Evolutionary conservation across 306 rosid species (phyloP).

Genomic region (Begonia masoniana): DNA sequence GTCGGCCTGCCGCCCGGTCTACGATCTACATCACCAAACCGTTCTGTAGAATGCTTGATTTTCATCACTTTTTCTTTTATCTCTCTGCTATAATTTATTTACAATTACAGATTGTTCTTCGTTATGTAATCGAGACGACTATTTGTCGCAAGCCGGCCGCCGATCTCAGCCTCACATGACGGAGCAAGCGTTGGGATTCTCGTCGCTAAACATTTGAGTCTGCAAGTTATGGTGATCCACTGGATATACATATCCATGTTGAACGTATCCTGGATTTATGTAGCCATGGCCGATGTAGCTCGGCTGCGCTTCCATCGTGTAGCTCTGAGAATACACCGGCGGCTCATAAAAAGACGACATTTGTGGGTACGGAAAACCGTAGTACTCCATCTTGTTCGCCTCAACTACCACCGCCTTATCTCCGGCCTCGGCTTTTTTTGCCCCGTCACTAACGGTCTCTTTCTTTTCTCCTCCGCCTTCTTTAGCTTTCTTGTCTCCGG

Average conservation of each 20-base stretch:
- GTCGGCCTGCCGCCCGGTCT: constrained; percentile 3
- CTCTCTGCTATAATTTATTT: neutral
- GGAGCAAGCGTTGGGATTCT: constrained; percentile 60
- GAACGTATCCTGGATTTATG: constrained; percentile 15
- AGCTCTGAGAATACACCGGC: constrained; percentile 7
- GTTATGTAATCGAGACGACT: neutral
- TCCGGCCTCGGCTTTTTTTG: constrained; percentile 7
- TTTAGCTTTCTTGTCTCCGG: constrained; percentile 9
- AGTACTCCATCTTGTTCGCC: constrained; percentile 37
- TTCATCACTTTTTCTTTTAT: neutral
- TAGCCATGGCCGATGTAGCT: constrained; percentile 21
- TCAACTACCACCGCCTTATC: constrained; percentile 11
- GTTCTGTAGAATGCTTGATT: neutral
- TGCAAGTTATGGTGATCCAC: neutral
- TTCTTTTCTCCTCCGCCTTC: constrained; percentile 16
- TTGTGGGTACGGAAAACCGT: constrained; percentile 16
- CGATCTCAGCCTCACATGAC: constrained; percentile 27
- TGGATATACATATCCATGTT: constrained; percentile 4
- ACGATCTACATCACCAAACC: neutral
- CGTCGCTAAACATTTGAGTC: constrained; percentile 38
- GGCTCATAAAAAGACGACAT: constrained; percentile 11
- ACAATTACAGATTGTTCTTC: neutral
- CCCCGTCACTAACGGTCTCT: constrained; percentile 10
- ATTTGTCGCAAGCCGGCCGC: constrained; percentile 1
- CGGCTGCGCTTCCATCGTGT: constrained; percentile 20